phyloP scores from a whole-genome alignment of 345 rosid species.

The Eucalyptus lansdowneana region DNA sequence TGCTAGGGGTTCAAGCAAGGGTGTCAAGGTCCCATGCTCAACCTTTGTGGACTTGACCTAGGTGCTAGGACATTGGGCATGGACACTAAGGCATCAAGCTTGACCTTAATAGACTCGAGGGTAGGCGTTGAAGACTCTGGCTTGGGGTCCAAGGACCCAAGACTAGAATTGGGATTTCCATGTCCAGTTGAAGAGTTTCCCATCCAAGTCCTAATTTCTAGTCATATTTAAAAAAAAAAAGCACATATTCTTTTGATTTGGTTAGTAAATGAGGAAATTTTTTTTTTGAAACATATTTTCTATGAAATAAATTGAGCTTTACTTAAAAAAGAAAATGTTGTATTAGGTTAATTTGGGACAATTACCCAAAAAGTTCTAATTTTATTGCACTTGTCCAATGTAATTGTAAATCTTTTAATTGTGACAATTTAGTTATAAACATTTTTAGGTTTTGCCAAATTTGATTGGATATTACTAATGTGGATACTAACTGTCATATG shows the following conservation, averaged over 20 bases:
- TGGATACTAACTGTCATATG: fast-evolving
- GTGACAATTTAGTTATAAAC: too few relatives aligned
- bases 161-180: neutral
- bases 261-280: neutral
- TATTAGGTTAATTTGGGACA: neutral
- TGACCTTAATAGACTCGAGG: fast-evolving
- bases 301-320: neutral
- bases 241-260: neutral
- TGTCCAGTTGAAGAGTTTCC: fast-evolving
- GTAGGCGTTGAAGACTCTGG: too few relatives aligned
- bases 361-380: neutral
- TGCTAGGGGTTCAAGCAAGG: neutral
- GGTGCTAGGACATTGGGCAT: neutral
- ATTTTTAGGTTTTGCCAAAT: neutral
- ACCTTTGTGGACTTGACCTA: neutral
- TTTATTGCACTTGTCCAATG: neutral
- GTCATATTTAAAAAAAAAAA: too few relatives aligned
- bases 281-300: neutral
- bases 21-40: neutral
- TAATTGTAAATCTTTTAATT: too few relatives aligned
- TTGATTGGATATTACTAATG: fast-evolving
- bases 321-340: neutral
- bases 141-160: too few relatives aligned
- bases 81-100: fast-evolving
- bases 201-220: neutral